Evolutionary conservation across 2,329 filamentous ascomycete genomes (phyloP), one percentile per base, ranked within the genome.

Genomic region (Didymella lethalis): DNA sequence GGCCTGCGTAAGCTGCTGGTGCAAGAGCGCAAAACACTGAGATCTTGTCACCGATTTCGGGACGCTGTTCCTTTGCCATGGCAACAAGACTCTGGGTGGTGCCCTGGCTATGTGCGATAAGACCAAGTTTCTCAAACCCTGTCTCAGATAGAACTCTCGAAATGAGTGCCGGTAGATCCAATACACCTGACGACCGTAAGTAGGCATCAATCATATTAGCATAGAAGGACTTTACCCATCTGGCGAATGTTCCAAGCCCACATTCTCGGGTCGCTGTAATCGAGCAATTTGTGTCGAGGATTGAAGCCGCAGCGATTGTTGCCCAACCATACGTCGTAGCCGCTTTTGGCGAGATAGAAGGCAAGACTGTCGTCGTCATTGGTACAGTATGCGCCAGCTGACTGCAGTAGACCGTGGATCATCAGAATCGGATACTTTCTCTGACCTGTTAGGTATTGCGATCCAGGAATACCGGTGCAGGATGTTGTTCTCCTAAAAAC

Each of bases 221-320:
- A 23, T 23, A 23, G 23, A 23, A 23, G 23, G 3, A 23, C 23
- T 23, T 23, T 23, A 23, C 93, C 94, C 90, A 97, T 96, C 71
- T 97, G 92, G 0, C 91, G 87, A 54, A 97, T 96, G 65, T 96
- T 96, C 94, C 94, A 98, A 40, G 89, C 88, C 94, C 94, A 97
- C 91, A 97, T 96, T 29, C 93, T 86, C 1, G 94, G 93, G 71
- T 98, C 94, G 3, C 81, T 80, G 64, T 90, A 88, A 2, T 86
- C 78, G 38, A 97, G 84, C 23, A 88, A 78, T 2, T 83, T 85
- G 72, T 98, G 94, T 64, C 88, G 85, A 0, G 94, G 93, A 0
- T 85, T 81, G 77, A 95, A 92, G 1, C 93, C 93, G 72, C 93
- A 96, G 20, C 94, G 86, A 73, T 97, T 97, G 78, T 97, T 96